phyloP scores from a whole-genome alignment of 2,329 filamentous ascomycete species.

The Colletotrichum musicola region DNA sequence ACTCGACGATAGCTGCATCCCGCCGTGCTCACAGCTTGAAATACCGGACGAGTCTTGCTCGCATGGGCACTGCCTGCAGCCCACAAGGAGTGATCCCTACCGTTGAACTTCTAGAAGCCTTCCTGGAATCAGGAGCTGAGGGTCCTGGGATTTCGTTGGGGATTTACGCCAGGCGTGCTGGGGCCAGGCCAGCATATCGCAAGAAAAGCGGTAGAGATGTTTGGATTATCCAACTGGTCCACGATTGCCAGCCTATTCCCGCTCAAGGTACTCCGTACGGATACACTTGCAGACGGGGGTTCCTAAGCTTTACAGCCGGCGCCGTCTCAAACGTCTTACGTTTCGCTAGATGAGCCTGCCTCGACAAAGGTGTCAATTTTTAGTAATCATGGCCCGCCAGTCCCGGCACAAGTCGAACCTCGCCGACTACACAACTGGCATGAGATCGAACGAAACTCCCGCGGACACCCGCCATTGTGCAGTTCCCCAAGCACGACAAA shows the following conservation, averaged over 20 bases:
- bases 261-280: too few species aligned
- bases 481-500: background rate
- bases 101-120: constrained; percentile 31
- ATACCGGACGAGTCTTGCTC: constrained; percentile 2
- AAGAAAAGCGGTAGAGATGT: background rate
- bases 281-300: background rate
- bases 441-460: constrained; percentile 27
- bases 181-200: too few species aligned
- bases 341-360: constrained; percentile 26
- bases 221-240: background rate
- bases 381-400: constrained; percentile 3
- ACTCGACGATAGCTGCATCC: background rate
- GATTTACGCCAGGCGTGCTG: background rate
- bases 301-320: constrained; percentile 12
- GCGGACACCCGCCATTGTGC: constrained; percentile 5
- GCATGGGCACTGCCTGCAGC: constrained; percentile 3
- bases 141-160: constrained; percentile 7
- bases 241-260: background rate
- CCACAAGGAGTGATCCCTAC: background rate
- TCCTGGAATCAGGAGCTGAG: constrained; percentile 16
- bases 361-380: background rate
- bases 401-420: constrained; percentile 19
- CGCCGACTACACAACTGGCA: background rate
- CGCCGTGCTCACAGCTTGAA: background rate
- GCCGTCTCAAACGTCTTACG: constrained; percentile 37